Conservation (phyloP, 73 alveolate species). For the Stentor coeruleus region DNA sequence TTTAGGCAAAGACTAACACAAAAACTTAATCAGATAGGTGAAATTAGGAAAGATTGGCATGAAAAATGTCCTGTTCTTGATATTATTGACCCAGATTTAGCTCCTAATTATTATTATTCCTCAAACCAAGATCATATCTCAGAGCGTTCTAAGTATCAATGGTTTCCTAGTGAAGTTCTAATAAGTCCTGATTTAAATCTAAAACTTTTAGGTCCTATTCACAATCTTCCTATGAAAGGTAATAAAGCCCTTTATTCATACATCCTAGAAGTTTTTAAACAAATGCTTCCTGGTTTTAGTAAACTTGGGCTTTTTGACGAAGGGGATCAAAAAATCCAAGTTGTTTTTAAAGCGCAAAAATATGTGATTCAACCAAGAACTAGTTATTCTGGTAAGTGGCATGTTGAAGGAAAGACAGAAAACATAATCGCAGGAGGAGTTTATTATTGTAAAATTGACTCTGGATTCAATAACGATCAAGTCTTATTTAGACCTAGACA, state of each 20-base stretch:
- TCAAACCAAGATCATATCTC: too few species aligned
- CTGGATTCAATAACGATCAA: not conserved
- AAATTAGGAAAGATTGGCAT: not conserved
- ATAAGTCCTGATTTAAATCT: too few species aligned
- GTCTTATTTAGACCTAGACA: not conserved
- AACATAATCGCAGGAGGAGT: constrained; percentile 4
- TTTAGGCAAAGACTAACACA: not conserved
- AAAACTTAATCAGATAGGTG: not conserved
- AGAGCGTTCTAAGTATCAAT: too few species aligned
- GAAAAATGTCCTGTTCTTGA: too few species aligned
- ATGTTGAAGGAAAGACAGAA: constrained; percentile 8
- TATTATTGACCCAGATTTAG: too few species aligned
- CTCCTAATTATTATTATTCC: too few species aligned
- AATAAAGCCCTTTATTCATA: not conserved
- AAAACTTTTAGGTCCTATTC: not conserved
- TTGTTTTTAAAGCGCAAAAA: not conserved
- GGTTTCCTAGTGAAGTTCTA: too few species aligned
- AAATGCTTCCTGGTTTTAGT: not conserved
- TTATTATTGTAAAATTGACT: not conserved
- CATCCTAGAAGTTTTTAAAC: not conserved
- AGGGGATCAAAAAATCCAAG: not conserved
- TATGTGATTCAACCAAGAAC: not conserved
- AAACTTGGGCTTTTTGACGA: not conserved
- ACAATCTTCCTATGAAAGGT: not conserved
- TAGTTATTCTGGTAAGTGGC: not conserved